Conservation (phyloP, 441 rosid species). For the Flueggea neowawraea region DNA sequence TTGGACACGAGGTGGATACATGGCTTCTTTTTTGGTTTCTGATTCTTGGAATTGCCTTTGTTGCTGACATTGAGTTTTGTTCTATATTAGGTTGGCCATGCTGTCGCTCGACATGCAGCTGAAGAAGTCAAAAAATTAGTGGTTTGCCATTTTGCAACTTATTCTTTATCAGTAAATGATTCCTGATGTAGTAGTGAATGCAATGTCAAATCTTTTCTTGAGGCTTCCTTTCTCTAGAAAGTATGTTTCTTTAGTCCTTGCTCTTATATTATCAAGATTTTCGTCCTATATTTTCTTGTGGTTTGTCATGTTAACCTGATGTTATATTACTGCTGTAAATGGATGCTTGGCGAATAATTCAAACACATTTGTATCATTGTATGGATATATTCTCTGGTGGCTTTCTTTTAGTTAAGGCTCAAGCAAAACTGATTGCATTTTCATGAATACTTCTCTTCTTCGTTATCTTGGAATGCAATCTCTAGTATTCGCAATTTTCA, state of each 20-base stretch:
- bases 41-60: background rate
- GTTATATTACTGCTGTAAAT: too few relatives aligned
- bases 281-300: too few relatives aligned
- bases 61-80: conserved; percentile 5
- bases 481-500: too few relatives aligned
- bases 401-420: too few relatives aligned
- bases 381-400: too few relatives aligned
- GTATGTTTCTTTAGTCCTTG: conserved; percentile 27
- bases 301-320: too few relatives aligned
- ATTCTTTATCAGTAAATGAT: conserved; percentile 65
- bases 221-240: conserved; percentile 90
- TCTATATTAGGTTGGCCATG: conserved; percentile 74
- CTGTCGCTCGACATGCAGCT: conserved; percentile 81
- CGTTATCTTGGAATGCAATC: too few relatives aligned
- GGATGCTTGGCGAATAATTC: too few relatives aligned
- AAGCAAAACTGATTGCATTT: too few relatives aligned
- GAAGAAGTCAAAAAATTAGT: conserved; percentile 66
- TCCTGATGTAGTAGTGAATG: conserved; percentile 76
- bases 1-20: conserved; percentile 74
- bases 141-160: conserved; percentile 74
- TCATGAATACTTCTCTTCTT: too few relatives aligned
- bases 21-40: background rate
- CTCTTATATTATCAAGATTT: background rate
- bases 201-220: conserved; percentile 69
- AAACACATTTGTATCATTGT: too few relatives aligned